phyloP scores from a whole-genome alignment of 352 stramenopile species.

The Pythium scleroteichum region DNA sequence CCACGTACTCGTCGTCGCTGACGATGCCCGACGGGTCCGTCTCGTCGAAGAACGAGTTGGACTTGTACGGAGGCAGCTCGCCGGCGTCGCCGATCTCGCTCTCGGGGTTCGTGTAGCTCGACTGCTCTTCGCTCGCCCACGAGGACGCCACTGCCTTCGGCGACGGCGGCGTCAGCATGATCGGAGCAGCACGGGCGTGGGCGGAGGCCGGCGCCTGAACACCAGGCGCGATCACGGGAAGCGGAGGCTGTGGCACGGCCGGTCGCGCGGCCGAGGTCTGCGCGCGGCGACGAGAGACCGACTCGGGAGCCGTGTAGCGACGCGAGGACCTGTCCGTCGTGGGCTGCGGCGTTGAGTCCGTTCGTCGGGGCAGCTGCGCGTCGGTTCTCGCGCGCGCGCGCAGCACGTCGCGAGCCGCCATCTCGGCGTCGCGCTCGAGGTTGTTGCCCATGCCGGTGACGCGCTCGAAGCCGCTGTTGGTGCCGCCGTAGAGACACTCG shows the following conservation, averaged over 20 bases:
- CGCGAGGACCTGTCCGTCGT: slow-evolving; percentile 18
- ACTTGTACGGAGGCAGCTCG: slow-evolving; percentile 24
- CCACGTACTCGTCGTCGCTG: slow-evolving; percentile 31
- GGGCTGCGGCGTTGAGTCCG: background rate
- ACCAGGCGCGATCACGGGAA: background rate
- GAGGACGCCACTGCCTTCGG: slow-evolving; percentile 10
- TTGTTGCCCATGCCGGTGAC: slow-evolving; percentile 11
- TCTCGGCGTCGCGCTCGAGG: slow-evolving; percentile 14
- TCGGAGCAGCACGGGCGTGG: background rate
- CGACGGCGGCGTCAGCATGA: slow-evolving; percentile 20
- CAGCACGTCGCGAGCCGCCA: slow-evolving; percentile 10
- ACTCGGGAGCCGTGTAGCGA: slow-evolving; percentile 22
- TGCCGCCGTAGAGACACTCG: slow-evolving; percentile 59
- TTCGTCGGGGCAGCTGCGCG: slow-evolving; percentile 1
- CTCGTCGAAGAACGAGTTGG: slow-evolving; percentile 30
- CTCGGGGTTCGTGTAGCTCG: slow-evolving; percentile 6
- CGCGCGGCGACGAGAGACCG: slow-evolving; percentile 5
- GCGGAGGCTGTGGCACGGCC: background rate
- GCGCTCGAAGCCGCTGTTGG: slow-evolving; percentile 28
- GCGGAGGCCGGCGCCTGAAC: background rate
- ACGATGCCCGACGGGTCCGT: slow-evolving; percentile 30
- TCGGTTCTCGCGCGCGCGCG: slow-evolving; percentile 13
- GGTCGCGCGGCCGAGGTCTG: slow-evolving; percentile 7
- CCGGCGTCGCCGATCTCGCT: slow-evolving; percentile 11
- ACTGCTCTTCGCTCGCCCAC: slow-evolving; percentile 26